Conservation (phyloP, 1,284 basidiomycete genomes). For the Papiliotrema terrestris region DNA sequence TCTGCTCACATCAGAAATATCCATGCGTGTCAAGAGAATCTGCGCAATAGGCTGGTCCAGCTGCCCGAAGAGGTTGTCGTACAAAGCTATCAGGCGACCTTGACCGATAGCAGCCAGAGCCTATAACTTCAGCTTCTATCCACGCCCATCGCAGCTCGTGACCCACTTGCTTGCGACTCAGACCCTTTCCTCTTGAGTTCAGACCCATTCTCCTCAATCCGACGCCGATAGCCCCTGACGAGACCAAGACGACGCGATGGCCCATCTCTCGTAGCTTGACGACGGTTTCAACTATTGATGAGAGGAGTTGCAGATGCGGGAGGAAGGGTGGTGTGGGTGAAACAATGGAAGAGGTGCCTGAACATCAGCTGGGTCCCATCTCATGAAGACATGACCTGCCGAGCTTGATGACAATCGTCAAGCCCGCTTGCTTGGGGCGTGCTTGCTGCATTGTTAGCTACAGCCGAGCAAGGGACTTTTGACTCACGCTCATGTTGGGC, state of each 20-base stretch:
- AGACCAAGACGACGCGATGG: conserved; percentile 92
- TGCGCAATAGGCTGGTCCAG: conserved; percentile 94
- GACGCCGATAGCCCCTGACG: conserved; percentile 93
- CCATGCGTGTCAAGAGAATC: conserved; percentile 86
- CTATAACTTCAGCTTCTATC: conserved; percentile 47
- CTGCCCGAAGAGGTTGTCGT: conserved; percentile 93
- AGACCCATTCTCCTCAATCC: conserved; percentile 89
- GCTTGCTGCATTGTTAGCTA: neutral
- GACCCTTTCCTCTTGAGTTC: conserved; percentile 70
- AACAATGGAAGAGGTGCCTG: conserved; percentile 91
- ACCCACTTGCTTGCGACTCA: conserved; percentile 81
- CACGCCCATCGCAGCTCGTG: conserved; percentile 1
- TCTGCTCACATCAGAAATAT: conserved; percentile 94
- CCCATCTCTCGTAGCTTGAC: conserved; percentile 71
- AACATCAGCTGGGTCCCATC: conserved; percentile 2
- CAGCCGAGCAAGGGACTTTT: neutral
- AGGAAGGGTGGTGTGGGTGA: conserved; percentile 79
- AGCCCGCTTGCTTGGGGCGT: conserved; percentile 10
- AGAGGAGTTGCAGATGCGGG: conserved; percentile 84
- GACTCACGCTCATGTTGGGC: neutral
- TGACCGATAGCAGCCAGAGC: conserved; percentile 96
- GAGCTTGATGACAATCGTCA: conserved; percentile 81
- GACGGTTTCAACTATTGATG: conserved; percentile 88
- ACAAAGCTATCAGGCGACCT: conserved; percentile 89
- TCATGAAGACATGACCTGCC: conserved; percentile 52